Base-by-base conservation (phyloP, 2,329 filamentous ascomycete genomes). In the Aspergillus sp. region DNA sequence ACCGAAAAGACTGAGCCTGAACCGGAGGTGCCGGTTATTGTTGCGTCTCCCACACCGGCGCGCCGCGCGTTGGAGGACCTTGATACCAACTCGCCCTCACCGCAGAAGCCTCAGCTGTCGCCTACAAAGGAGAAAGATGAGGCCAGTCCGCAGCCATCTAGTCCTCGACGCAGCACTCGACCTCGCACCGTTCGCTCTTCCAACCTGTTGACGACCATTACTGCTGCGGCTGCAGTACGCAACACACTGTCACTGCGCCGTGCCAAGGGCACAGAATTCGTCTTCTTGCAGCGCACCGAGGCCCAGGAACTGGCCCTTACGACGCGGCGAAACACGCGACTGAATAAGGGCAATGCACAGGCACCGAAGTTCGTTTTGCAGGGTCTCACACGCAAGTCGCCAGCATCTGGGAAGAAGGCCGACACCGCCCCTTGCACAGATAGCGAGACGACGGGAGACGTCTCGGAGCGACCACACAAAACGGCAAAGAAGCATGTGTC, bases 211-310 rank as follows among this genome's bases (percentile, higher is more conserved):
- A 62, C 60, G 48, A 59, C 66, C 6, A 44, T 44, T 19, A 63
- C 67, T 25, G 62, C 62, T 17, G 68, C 71, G 15, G 57, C 57
- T 27, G 62, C 66, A 13, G 64, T 75, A 41, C 77, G 75, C 55
- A 77, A 74, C 51, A 72, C 72, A 6, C 76, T 80, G 52, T 71
- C 78, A 4, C 72, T 80, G 19, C 78, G 78, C 53, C 76, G 78
- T 11, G 71, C 78, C 3, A 79, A 76, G 52, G 78, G 78, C 5
- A 79, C 72, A 5, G 79, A 81, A 54, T 80, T 81, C 54, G 69
- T 81, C 27, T 80, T 80, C 57, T 68, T 74, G 25, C 72, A 79
- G 51, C 71, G 72, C 10, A 76, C 77, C 2, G 77, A 80, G 52
- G 69, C 71, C 5, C 78, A 80, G 62, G 73, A 80, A 42, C 60